Conservation (phyloP, 1,284 basidiomycete species). For the Malassezia slooffiae region DNA sequence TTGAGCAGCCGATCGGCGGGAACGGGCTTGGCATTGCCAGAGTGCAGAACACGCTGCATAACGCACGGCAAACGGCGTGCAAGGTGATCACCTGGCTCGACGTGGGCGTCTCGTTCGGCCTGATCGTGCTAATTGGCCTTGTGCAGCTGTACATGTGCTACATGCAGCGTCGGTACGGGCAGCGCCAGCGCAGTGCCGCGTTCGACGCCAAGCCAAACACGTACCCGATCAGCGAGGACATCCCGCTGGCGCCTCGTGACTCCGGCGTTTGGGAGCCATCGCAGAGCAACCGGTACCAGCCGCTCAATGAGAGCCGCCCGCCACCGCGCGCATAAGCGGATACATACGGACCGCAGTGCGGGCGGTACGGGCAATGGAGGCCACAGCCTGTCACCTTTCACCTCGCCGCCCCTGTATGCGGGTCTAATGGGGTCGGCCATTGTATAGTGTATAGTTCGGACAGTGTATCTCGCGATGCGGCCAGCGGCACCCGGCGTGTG, state of each 20-base stretch:
- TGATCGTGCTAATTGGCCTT: conserved; percentile 37
- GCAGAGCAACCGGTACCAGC: too few relatives aligned
- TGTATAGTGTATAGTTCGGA: too few relatives aligned
- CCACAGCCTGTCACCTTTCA: too few relatives aligned
- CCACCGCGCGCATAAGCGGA: too few relatives aligned
- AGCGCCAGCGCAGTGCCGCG: conserved; percentile 25
- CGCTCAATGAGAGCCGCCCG: not conserved
- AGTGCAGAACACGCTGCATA: conserved; percentile 6
- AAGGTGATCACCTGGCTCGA: conserved; percentile 42
- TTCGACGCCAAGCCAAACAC: conserved; percentile 7
- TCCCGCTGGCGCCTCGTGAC: not conserved
- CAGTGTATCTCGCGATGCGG: too few relatives aligned
- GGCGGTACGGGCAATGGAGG: too few relatives aligned
- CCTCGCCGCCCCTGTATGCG: too few relatives aligned
- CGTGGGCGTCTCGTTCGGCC: conserved; percentile 35
- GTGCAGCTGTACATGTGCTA: conserved; percentile 44
- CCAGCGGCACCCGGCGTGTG: too few relatives aligned
- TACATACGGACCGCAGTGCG: too few relatives aligned
- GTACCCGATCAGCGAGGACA: too few relatives aligned
- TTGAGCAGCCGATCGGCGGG: conserved; percentile 2
- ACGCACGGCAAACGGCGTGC: conserved; percentile 21
- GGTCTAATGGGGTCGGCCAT: too few relatives aligned
- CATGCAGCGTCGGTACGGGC: conserved; percentile 35
- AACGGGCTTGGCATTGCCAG: conserved; percentile 9
- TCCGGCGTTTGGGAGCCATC: not conserved